Evolutionary conservation across 257 asterid species (phyloP).

Genomic region (Capsicum chinense): DNA sequence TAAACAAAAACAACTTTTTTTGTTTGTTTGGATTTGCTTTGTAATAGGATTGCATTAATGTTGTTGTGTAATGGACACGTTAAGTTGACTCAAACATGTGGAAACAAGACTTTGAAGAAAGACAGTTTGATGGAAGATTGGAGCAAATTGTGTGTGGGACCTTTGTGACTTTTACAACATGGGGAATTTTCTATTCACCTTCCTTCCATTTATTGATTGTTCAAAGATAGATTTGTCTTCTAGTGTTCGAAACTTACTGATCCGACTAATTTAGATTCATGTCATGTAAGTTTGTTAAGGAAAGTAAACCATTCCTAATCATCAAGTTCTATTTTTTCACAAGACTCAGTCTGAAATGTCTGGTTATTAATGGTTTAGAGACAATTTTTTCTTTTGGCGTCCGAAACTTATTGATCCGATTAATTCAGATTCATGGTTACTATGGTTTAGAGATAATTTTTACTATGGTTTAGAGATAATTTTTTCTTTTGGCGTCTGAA

Average conservation of each 20-base stretch:
- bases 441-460: neutral
- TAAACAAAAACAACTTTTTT: neutral
- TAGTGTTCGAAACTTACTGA: neutral
- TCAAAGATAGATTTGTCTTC: neutral
- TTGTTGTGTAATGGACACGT: neutral
- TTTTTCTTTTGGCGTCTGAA: neutral
- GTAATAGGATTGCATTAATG: neutral
- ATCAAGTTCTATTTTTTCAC: neutral
- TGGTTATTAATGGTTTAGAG: neutral
- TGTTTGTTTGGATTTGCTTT: neutral
- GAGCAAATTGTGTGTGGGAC: constrained; percentile 21
- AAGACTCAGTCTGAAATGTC: neutral
- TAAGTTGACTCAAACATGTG: constrained; percentile 21
- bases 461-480: neutral
- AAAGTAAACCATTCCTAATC: neutral
- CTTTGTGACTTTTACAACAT: constrained; percentile 26
- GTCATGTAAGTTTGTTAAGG: neutral
- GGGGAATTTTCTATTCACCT: constrained; percentile 11
- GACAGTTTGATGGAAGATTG: constrained; percentile 17
- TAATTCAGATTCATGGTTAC: neutral
- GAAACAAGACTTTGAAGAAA: constrained; percentile 29
- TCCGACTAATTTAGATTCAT: neutral
- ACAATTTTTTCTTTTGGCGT: too few species aligned
- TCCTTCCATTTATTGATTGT: neutral
- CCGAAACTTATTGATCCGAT: neutral